These are phyloP conservation scores for Blumeria graminis DNA, from an alignment of 2,329 filamentous ascomycete genomes.

Conservation along the genomic window DNA sequence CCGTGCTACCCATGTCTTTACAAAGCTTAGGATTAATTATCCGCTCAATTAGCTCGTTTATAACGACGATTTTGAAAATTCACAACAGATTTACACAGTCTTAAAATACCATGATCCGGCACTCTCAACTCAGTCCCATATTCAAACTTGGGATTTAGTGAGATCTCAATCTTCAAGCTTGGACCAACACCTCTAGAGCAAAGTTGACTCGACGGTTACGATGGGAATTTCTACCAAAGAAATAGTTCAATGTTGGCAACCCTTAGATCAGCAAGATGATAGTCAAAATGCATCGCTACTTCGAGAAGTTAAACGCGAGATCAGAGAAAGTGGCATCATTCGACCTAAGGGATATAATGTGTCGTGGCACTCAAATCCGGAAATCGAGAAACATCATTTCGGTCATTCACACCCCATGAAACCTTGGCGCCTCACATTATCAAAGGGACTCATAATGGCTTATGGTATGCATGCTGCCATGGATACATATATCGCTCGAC, in stretches of 20 bases:
- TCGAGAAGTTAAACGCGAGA: slow-evolving; percentile 9
- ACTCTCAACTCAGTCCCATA: too few relatives aligned
- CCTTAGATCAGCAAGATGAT: slow-evolving; percentile 12
- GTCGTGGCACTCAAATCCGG: slow-evolving; percentile 85
- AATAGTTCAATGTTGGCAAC: slow-evolving; percentile 14
- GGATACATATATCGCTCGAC: slow-evolving; percentile 72
- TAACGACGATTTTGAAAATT: too few relatives aligned
- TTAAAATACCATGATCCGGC: too few relatives aligned
- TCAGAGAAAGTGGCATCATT: slow-evolving; percentile 40
- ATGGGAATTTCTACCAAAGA: slow-evolving; percentile 12
- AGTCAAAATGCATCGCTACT: slow-evolving; percentile 10
- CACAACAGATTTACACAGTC: too few relatives aligned
- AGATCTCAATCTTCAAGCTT: too few relatives aligned
- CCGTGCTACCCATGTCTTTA: too few relatives aligned
- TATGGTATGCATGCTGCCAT: slow-evolving; percentile 94
- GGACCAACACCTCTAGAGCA: too few relatives aligned
- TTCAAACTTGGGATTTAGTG: too few relatives aligned
- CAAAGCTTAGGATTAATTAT: too few relatives aligned
- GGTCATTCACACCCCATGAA: slow-evolving; percentile 97
- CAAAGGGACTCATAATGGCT: slow-evolving; percentile 79
- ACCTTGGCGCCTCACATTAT: slow-evolving; percentile 85
- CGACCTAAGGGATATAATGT: slow-evolving; percentile 71
- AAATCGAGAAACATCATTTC: slow-evolving; percentile 92
- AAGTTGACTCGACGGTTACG: too few relatives aligned
- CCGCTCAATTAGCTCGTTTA: too few relatives aligned